Conservation (phyloP, 345 rosid genomes). For the Eucalyptus cloeziana region DNA sequence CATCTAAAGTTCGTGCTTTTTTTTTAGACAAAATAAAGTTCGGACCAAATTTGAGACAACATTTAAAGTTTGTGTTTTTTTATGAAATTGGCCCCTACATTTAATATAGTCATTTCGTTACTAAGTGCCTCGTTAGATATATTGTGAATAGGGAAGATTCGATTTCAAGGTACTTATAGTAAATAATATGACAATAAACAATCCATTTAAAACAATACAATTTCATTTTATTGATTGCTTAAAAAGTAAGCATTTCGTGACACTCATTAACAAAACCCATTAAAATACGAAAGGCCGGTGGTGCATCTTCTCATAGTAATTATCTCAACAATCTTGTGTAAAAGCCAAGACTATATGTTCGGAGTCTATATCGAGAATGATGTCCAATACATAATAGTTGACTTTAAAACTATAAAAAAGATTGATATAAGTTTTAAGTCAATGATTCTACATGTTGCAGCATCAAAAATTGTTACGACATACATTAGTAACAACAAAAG, state of each 20-base stretch:
- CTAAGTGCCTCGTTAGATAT: too few species aligned
- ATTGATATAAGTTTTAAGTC: not conserved
- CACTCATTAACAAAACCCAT: not conserved
- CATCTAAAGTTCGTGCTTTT: too few species aligned
- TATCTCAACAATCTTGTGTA: not conserved
- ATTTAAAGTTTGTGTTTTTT: too few species aligned
- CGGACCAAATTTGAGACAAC: too few species aligned
- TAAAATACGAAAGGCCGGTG: rapidly evolving
- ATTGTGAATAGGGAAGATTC: too few species aligned
- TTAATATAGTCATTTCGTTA: too few species aligned
- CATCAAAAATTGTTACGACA: not conserved
- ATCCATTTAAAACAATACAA: not conserved
- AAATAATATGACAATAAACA: too few species aligned
- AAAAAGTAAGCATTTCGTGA: not conserved
- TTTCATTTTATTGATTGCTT: not conserved
- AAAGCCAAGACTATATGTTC: not conserved
- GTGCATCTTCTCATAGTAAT: not conserved
- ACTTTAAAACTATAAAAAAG: not conserved
- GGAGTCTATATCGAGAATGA: rapidly evolving
- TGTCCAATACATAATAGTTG: rapidly evolving
- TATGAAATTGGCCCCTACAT: too few species aligned
- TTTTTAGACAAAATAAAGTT: too few species aligned
- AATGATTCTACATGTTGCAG: not conserved
- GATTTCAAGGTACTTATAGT: not conserved
- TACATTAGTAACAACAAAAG: not conserved